These are phyloP conservation scores for Phaeodactylum tricornutum DNA, from an alignment of 108 stramenopile species.

Conservation along the genomic window DNA sequence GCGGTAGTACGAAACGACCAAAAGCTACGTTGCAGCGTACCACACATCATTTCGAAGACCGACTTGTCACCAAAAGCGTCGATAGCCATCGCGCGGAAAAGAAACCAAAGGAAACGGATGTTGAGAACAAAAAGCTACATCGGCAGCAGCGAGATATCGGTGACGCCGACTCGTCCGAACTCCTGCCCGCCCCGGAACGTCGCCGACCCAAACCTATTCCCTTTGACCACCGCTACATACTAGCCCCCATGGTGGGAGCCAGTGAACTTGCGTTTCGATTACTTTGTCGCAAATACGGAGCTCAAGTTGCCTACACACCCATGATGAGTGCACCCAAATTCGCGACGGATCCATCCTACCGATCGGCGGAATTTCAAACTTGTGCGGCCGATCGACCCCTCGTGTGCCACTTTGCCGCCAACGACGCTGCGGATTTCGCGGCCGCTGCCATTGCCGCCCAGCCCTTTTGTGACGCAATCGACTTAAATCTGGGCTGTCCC, in stretches of 20 bases:
- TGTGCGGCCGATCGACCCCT: slow-evolving; percentile 80
- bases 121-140: too few species aligned
- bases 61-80: too few species aligned
- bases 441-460: slow-evolving; percentile 33
- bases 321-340: slow-evolving; percentile 90
- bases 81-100: too few species aligned
- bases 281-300: slow-evolving; percentile 90
- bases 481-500: slow-evolving; percentile 91
- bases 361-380: slow-evolving; percentile 62
- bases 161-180: too few species aligned
- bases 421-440: slow-evolving; percentile 61
- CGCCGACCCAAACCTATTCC: too few species aligned
- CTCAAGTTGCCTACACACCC: slow-evolving; percentile 90
- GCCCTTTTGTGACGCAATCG: slow-evolving; percentile 77
- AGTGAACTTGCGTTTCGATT: slow-evolving; percentile 84
- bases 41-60: too few species aligned
- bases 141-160: too few species aligned
- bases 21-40: too few species aligned
- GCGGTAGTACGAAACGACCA: too few species aligned
- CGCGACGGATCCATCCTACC: slow-evolving; percentile 37
- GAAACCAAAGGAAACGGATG: too few species aligned
- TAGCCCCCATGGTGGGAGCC: slow-evolving; percentile 98
- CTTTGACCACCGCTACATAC: slow-evolving; percentile 29
- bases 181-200: too few species aligned
- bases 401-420: slow-evolving; percentile 85